These are phyloP conservation scores for Tulasnella sp. DNA, from an alignment of 768 basidiomycete genomes.

Conservation along the genomic window DNA sequence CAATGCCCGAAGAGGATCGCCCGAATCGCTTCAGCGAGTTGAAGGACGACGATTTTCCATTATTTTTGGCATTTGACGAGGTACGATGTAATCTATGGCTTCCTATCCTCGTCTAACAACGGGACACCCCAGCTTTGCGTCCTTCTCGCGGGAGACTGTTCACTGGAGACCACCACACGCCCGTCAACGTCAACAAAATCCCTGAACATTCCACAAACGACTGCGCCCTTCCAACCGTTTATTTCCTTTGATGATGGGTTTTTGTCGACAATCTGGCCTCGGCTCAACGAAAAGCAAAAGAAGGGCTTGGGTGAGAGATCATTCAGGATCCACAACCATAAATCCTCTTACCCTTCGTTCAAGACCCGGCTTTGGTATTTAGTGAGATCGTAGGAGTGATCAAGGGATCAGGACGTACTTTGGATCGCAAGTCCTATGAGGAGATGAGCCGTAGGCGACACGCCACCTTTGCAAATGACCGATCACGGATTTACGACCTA, in stretches of 20 bases:
- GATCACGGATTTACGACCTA: slow-evolving; percentile 41
- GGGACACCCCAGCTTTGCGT: slow-evolving; percentile 31
- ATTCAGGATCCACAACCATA: not conserved
- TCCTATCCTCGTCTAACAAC: slow-evolving; percentile 24
- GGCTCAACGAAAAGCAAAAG: slow-evolving; percentile 1
- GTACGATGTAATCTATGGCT: slow-evolving; percentile 27
- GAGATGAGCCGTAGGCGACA: slow-evolving; percentile 40
- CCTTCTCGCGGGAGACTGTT: slow-evolving; percentile 38
- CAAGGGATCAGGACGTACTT: slow-evolving; percentile 49
- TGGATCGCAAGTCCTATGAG: slow-evolving; percentile 28
- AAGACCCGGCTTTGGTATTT: slow-evolving; percentile 52
- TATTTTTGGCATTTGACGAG: slow-evolving; percentile 55
- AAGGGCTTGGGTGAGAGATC: not conserved
- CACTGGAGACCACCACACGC: slow-evolving; percentile 3
- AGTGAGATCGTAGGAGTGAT: slow-evolving; percentile 44
- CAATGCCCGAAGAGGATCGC: not conserved
- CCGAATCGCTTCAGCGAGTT: slow-evolving; percentile 39
- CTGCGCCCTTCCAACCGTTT: not conserved
- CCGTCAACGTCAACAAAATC: not conserved
- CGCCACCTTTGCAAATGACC: not conserved
- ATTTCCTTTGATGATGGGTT: slow-evolving; percentile 33
- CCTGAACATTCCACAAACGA: too few relatives aligned
- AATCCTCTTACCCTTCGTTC: not conserved
- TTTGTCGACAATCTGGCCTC: not conserved
- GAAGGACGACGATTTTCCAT: slow-evolving; percentile 48